Conservation (phyloP, 2,329 filamentous ascomycete genomes). For the Arthrobotrys entomopaga region DNA sequence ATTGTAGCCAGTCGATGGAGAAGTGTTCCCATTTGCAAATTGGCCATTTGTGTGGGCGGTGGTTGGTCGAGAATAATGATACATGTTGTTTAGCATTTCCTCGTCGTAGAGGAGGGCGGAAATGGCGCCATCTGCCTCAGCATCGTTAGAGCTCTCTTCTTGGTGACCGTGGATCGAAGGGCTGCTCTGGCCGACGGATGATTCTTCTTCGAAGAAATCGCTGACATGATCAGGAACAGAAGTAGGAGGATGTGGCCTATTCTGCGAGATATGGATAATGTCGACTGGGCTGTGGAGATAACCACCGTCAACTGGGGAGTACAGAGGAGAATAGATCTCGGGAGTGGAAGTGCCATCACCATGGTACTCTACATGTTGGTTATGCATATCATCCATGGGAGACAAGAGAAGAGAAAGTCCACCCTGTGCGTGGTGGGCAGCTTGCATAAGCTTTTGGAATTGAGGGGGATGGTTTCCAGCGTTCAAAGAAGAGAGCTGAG, state of each 20-base stretch:
- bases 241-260: slow-evolving; percentile 51
- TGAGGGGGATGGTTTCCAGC: slow-evolving; percentile 52
- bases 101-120: slow-evolving; percentile 54
- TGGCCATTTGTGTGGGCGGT: slow-evolving; percentile 50
- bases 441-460: slow-evolving; percentile 55
- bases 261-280: slow-evolving; percentile 48
- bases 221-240: slow-evolving; percentile 54
- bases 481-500: slow-evolving; percentile 45
- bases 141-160: slow-evolving; percentile 37
- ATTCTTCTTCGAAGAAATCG: slow-evolving; percentile 54
- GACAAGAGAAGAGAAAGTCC: slow-evolving; percentile 50
- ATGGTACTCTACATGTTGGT: slow-evolving; percentile 51
- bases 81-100: slow-evolving; percentile 55
- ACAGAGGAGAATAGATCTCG: slow-evolving; percentile 54
- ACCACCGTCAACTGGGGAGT: slow-evolving; percentile 47
- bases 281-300: slow-evolving; percentile 54
- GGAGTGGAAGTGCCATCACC: slow-evolving; percentile 44
- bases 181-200: slow-evolving; percentile 53
- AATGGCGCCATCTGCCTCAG: slow-evolving; percentile 47
- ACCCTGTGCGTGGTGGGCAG: slow-evolving; percentile 51
- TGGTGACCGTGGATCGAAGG: slow-evolving; percentile 54
- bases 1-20: slow-evolving; percentile 45
- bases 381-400: slow-evolving; percentile 54
- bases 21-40: slow-evolving; percentile 43
- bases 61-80: slow-evolving; percentile 50